phyloP scores from a whole-genome alignment of 1,284 basidiomycete species.

The Clitocybe nebularis region DNA sequence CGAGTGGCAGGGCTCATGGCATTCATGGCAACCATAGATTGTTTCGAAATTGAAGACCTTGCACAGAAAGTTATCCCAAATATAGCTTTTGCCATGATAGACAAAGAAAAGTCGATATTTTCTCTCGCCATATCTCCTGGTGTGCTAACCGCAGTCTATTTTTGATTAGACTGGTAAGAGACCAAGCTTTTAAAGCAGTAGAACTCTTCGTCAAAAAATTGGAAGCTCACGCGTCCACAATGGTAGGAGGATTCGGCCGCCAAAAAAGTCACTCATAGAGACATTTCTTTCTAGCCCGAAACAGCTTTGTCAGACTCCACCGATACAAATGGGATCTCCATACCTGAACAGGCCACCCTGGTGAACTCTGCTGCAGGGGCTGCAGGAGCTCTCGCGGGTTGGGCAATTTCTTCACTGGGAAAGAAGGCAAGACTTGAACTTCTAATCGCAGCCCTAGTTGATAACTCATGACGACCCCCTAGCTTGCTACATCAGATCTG shows the following conservation, averaged over 20 bases:
- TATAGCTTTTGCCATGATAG: conserved; percentile 76
- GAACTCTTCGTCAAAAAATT: conserved; percentile 82
- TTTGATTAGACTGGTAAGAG: conserved; percentile 70
- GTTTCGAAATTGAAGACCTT: conserved; percentile 86
- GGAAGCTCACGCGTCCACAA: conserved; percentile 72
- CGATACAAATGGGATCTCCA: conserved; percentile 28
- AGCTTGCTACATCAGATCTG: conserved; percentile 71
- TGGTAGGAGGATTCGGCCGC: conserved; percentile 50
- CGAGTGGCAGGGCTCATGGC: conserved; percentile 95
- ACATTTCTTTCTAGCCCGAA: conserved; percentile 54
- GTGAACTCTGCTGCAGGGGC: conserved; percentile 87
- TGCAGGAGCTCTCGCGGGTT: conserved; percentile 86
- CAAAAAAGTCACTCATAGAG: not conserved
- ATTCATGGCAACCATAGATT: conserved; percentile 92
- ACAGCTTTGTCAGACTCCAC: conserved; percentile 44
- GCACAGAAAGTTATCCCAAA: conserved; percentile 86
- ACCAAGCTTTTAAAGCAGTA: conserved; percentile 92
- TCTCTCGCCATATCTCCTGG: no score
- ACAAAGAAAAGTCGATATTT: conserved; percentile 65
- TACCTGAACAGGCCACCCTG: conserved; percentile 52
- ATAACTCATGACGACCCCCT: conserved; percentile 1
- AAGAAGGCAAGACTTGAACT: conserved; percentile 63
- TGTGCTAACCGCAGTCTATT: no score
- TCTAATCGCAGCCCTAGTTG: no score
- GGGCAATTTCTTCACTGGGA: conserved; percentile 87